Evolutionary conservation across 2,329 filamentous ascomycete species (phyloP).

Genomic region (Chaetomiaceae sp.): DNA sequence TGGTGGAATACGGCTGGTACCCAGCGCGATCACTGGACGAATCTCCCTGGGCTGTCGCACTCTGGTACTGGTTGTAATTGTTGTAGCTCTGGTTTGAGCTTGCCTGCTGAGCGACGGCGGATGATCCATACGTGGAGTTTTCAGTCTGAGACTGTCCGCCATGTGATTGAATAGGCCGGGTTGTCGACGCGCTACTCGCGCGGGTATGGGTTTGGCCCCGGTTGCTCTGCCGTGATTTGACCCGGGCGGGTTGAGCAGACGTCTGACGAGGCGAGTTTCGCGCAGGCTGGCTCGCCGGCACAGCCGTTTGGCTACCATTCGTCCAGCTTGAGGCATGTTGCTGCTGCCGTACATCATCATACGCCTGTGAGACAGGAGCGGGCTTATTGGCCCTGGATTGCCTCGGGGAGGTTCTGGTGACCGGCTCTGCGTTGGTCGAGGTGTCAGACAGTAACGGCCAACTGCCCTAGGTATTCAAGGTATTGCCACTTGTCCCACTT

Average conservation of each 20-base stretch:
- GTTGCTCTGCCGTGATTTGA: slow-evolving; percentile 33
- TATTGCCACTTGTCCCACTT: background rate
- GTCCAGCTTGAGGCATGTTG: slow-evolving; percentile 17
- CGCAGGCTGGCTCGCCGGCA: slow-evolving; percentile 13
- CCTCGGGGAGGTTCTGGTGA: slow-evolving; percentile 14
- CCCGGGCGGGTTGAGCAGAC: slow-evolving; percentile 27
- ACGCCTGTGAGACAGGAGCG: slow-evolving; percentile 10
- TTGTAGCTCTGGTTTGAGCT: slow-evolving; percentile 20
- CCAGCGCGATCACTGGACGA: slow-evolving; percentile 22
- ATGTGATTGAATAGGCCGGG: slow-evolving; percentile 11
- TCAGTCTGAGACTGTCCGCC: slow-evolving; percentile 8
- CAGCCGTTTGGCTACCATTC: slow-evolving; percentile 22
- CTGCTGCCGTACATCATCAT: slow-evolving; percentile 18
- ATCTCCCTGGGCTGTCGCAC: slow-evolving; percentile 10
- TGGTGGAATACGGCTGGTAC: slow-evolving; percentile 32
- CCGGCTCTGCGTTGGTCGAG: background rate
- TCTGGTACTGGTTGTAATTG: slow-evolving; percentile 21
- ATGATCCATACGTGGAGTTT: slow-evolving; percentile 15
- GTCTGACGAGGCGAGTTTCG: slow-evolving; percentile 27
- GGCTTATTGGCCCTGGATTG: slow-evolving; percentile 15
- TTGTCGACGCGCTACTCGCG: slow-evolving; percentile 14
- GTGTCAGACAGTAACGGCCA: slow-evolving; percentile 15
- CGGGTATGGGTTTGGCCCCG: slow-evolving; percentile 29
- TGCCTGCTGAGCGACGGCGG: slow-evolving; percentile 10
- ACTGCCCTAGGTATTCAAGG: slow-evolving; percentile 1